phyloP scores from a whole-genome alignment of 228 moss, liverwort and hornwort species.

The Sphagnum magellanicum region DNA sequence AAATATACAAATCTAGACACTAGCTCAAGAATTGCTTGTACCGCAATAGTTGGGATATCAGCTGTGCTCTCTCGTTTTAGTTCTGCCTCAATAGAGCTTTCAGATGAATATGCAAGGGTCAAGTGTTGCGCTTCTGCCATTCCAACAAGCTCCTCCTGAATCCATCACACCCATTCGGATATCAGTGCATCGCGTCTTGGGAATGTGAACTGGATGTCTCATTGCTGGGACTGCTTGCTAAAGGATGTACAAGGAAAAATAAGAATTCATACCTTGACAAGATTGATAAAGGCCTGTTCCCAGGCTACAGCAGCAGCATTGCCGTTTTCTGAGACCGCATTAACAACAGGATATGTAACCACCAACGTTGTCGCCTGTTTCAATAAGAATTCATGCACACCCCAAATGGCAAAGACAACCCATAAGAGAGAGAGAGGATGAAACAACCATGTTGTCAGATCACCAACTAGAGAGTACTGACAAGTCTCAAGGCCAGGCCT shows the following conservation, averaged over 20 bases:
- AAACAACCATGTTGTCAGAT: not conserved
- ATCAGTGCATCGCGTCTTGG: not conserved
- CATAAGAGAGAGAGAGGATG: not conserved
- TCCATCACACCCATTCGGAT: slow-evolving; percentile 4
- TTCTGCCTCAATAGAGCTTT: slow-evolving; percentile 82
- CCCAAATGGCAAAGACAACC: slow-evolving; percentile 4
- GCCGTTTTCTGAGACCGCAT: slow-evolving; percentile 44
- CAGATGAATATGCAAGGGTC: slow-evolving; percentile 78
- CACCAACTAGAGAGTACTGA: slow-evolving; percentile 2
- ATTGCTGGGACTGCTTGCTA: not conserved
- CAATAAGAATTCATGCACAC: not conserved
- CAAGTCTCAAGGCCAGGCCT: not conserved
- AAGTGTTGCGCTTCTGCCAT: slow-evolving; percentile 50
- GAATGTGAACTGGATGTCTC: not conserved
- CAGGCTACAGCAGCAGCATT: slow-evolving; percentile 79
- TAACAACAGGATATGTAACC: slow-evolving; percentile 86
- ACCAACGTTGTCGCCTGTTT: slow-evolving; percentile 84
- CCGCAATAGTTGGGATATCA: slow-evolving; percentile 72
- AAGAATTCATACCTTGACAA: slow-evolving; percentile 49
- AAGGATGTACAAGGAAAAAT: not conserved
- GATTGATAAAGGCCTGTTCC: slow-evolving; percentile 72
- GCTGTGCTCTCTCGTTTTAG: slow-evolving; percentile 89
- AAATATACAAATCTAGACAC: not conserved
- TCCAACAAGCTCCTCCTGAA: slow-evolving; percentile 66
- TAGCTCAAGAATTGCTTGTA: slow-evolving; percentile 20